Percentiles rank a stretch among this genome's conserved stretches.
phyloP scores from a whole-genome alignment of 2,329 filamentous ascomycete genomes.

The Fusarium sp. region DNA sequence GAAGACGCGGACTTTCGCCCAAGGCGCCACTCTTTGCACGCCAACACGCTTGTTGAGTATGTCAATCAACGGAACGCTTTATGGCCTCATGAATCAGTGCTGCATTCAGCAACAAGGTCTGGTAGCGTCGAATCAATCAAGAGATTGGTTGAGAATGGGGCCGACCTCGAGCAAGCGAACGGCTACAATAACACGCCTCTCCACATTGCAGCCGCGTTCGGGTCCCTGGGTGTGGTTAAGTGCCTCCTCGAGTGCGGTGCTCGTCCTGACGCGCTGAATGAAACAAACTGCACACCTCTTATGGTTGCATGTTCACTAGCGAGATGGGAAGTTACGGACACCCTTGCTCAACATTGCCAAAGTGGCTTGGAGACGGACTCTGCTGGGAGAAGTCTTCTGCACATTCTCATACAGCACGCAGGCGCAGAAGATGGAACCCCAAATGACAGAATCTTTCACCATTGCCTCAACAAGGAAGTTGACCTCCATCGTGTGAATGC shows the following conservation, averaged over 20 bases:
- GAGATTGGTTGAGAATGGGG: neutral
- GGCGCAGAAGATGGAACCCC: too few species aligned
- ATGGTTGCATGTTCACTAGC: neutral
- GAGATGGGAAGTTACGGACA: neutral
- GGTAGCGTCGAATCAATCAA: neutral
- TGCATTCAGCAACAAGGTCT: neutral
- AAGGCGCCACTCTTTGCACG: neutral
- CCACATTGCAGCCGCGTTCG: neutral
- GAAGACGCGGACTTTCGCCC: rapidly evolving
- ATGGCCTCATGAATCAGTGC: rapidly evolving
- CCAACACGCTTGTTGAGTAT: neutral
- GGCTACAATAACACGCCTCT: neutral
- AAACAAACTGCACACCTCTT: neutral
- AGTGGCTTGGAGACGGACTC: neutral
- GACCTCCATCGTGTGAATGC: neutral
- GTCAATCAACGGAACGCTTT: neutral
- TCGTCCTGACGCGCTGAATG: neutral
- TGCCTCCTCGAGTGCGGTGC: neutral
- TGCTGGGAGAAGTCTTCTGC: neutral
- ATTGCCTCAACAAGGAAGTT: neutral
- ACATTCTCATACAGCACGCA: neutral
- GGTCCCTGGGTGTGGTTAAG: neutral
- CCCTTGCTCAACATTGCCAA: neutral
- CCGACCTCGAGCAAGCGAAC: neutral
- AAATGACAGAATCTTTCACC: neutral